Evolutionary conservation across 106 monocot genomes (phyloP).

Genomic region (Acorus calamus): DNA sequence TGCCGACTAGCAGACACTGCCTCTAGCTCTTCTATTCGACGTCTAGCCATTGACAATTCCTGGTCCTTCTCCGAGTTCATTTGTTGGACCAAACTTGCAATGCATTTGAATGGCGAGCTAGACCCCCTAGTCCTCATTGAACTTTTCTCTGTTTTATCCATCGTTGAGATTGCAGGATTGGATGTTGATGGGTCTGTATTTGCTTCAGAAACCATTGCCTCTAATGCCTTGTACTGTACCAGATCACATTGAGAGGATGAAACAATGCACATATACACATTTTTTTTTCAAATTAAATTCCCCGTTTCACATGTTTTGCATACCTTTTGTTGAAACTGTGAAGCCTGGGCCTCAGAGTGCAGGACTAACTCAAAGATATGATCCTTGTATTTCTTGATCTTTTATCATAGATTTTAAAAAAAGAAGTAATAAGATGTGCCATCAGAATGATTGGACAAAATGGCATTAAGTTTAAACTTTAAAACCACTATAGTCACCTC

Average conservation of each 20-base stretch:
- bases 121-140: slow-evolving; percentile 38
- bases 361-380: slow-evolving; percentile 57
- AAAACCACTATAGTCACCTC: slow-evolving; percentile 26
- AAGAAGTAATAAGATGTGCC: neutral
- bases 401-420: neutral
- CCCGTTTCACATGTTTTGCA: neutral
- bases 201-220: slow-evolving; percentile 34
- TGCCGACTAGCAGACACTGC: slow-evolving; percentile 32
- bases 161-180: neutral
- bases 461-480: no score
- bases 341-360: slow-evolving; percentile 75
- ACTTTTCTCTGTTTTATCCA: slow-evolving; percentile 33
- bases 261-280: neutral
- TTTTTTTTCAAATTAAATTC: neutral
- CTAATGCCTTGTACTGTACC: slow-evolving; percentile 59
- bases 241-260: neutral
- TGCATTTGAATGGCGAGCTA: slow-evolving; percentile 74
- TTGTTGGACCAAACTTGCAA: slow-evolving; percentile 61
- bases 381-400: slow-evolving; percentile 53
- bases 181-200: slow-evolving; percentile 16
- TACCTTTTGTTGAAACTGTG: slow-evolving; percentile 66
- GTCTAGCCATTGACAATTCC: slow-evolving; percentile 33
- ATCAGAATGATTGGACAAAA: neutral
- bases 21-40: slow-evolving; percentile 53
- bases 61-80: slow-evolving; percentile 60